phyloP scores from a whole-genome alignment of 306 rosid species.

The Cucumis melo region DNA sequence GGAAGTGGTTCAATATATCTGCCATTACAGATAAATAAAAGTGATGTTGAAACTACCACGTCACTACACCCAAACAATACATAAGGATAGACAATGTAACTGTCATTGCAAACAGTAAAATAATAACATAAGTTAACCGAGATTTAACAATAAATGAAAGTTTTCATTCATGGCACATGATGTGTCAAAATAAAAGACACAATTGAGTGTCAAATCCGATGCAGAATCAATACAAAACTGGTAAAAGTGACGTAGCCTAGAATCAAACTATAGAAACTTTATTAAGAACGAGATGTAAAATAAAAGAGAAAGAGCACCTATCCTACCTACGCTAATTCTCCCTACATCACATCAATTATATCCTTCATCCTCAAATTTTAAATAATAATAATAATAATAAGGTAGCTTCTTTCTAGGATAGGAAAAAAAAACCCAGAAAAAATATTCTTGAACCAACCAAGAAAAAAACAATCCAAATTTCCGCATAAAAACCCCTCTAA shows the following conservation, averaged over 20 bases:
- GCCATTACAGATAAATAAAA: slow-evolving; percentile 9
- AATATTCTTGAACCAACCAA: too few relatives aligned
- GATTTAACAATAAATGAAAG: background rate
- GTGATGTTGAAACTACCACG: background rate
- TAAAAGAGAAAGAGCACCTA: background rate
- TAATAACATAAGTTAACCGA: background rate
- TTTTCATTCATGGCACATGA: background rate
- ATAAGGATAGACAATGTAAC: background rate
- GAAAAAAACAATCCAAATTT: too few relatives aligned
- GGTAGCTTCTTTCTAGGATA: too few relatives aligned
- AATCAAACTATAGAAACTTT: background rate
- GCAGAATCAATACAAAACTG: background rate
- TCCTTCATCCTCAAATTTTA: too few relatives aligned
- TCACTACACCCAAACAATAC: background rate
- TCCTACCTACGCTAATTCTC: too few relatives aligned
- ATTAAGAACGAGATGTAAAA: background rate
- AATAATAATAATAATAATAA: too few relatives aligned
- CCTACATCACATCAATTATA: too few relatives aligned
- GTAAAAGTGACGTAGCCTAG: background rate
- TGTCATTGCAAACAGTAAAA: background rate
- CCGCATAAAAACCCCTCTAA: too few relatives aligned
- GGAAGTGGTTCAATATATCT: slow-evolving; percentile 94
- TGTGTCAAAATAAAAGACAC: background rate
- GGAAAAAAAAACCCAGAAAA: too few relatives aligned
- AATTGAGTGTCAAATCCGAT: background rate